Percentiles rank a stretch among this genome's conserved stretches.
These are phyloP conservation scores for Neoarthrinium moseri DNA, from an alignment of 2,329 filamentous ascomycete species.

Conservation along the genomic window DNA sequence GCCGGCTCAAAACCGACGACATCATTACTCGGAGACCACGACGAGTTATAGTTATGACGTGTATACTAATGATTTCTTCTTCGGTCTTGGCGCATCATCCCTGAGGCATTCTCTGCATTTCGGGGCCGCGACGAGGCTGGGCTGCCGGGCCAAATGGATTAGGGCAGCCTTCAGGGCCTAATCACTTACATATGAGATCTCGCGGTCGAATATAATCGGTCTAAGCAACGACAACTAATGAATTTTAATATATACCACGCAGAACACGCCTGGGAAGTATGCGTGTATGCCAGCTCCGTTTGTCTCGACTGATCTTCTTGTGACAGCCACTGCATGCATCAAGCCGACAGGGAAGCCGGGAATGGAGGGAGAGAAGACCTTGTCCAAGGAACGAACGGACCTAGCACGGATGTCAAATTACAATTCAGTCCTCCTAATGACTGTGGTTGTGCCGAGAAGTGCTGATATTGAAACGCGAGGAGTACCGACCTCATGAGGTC, in stretches of 20 bases:
- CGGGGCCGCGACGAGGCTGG: too few relatives aligned
- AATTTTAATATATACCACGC: background rate
- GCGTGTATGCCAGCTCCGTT: background rate
- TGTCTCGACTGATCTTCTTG: background rate
- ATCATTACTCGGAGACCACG: slow-evolving; percentile 26
- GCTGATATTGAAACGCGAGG: slow-evolving; percentile 68
- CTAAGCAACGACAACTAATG: too few relatives aligned
- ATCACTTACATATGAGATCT: background rate
- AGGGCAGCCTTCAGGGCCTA: too few relatives aligned
- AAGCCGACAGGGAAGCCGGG: too few relatives aligned
- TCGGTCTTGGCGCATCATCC: too few relatives aligned
- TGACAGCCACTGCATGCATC: too few relatives aligned
- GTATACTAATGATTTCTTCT: too few relatives aligned
- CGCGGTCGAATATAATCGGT: too few relatives aligned
- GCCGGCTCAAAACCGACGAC: background rate
- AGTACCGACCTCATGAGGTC: slow-evolving; percentile 30
- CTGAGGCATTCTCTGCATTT: too few relatives aligned
- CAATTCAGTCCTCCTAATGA: slow-evolving; percentile 79
- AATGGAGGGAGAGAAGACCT: too few relatives aligned
- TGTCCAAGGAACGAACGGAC: background rate
- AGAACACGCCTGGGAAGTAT: background rate
- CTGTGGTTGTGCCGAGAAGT: slow-evolving; percentile 99
- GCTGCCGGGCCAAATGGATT: too few relatives aligned
- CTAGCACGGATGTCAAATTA: slow-evolving; percentile 99
- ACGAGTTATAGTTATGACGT: slow-evolving; percentile 37